Evolutionary conservation across 331 rosid genomes (phyloP), one percentile per base, ranked within the genome.

Genomic region (Ulmus americana): DNA sequence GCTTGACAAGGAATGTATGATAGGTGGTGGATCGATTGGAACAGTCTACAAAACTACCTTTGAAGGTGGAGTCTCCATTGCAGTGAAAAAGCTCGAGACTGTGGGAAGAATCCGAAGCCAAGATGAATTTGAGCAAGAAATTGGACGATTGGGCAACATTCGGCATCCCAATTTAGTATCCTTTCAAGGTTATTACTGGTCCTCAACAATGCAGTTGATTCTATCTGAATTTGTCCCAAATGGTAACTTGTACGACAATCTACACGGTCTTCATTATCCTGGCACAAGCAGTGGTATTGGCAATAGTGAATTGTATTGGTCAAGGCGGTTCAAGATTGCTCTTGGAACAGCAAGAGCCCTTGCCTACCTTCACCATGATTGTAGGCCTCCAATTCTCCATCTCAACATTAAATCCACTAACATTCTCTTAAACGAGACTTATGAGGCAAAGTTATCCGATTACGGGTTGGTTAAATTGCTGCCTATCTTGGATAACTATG

Each of bases 161-260:
- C 83, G 61, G 55, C 95, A 94, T 82, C 83, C 84, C 7, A 85
- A 94, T 59, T 77, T 94, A 62, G 97, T 90, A 42, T 76, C 90
- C 40, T 81, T 87, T 59, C 97, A 94, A 82, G 99, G 99, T 44
- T 90, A 85, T 72, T 94, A 94, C 61, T 94, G 97, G 99, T 94
- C 99, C 41, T 79, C 95, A 18, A 80, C 95, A 64, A 90, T 90
- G 97, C 91, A 90, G 77, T 75, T 94, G 80, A 84, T 94, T 76
- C 86, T 90, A 39, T 94, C 96, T 0, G 97, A 94, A 70, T 94
- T 94, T 67, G 81, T 94, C 58, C 64, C 87, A 28, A 87, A 90
- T 44, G 96, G 99, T 45, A 94, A 94, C 63, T 76, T 94, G 70
- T 87, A 84, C 38, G 99, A 94, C 68, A 90, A 87, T 81, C 86